A percentile compares a stretch with the other conserved stretches of the same genome.
These are phyloP conservation scores for Laguncularia racemosa DNA, from an alignment of 345 rosid genomes.

Conservation along the genomic window DNA sequence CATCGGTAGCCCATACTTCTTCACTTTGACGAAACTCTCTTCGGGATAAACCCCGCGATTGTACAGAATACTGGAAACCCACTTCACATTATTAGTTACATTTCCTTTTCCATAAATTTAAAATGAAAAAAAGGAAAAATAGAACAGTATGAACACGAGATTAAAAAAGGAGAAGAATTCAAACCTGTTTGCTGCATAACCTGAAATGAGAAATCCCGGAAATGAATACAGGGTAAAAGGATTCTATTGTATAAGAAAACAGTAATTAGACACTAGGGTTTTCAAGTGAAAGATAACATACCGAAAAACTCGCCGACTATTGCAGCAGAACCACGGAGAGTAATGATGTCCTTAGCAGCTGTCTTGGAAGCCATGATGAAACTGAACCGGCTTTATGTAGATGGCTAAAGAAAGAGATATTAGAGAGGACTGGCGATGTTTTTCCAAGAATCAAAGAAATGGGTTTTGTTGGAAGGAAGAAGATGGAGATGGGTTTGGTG, in stretches of 20 bases:
- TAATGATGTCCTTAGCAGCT: conserved; percentile 84
- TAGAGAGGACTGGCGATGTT: no score
- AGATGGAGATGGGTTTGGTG: neutral
- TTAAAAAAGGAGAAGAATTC: conserved; percentile 1
- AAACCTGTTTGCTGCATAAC: conserved; percentile 98
- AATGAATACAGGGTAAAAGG: neutral
- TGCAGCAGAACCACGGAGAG: conserved; percentile 93
- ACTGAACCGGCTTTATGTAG: neutral
- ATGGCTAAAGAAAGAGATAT: no score
- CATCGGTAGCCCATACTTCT: conserved; percentile 96
- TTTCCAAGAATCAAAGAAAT: no score
- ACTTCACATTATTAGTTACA: neutral
- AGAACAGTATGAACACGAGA: conserved; percentile 1
- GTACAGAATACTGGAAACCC: conserved; percentile 58
- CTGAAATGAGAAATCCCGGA: conserved; percentile 25
- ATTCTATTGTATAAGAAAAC: neutral
- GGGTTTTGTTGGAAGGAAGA: neutral
- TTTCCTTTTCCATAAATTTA: neutral
- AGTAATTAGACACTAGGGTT: neutral
- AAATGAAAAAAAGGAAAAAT: neutral
- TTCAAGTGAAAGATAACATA: conserved; percentile 10
- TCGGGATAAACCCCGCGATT: conserved; percentile 95
- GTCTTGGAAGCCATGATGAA: conserved; percentile 58
- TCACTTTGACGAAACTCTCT: conserved; percentile 84
- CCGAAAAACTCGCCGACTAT: conserved; percentile 98